A percentile compares a stretch with the other conserved stretches of the same genome.
phyloP scores from a whole-genome alignment of 306 rosid species.

The Canavalia ensiformis region DNA sequence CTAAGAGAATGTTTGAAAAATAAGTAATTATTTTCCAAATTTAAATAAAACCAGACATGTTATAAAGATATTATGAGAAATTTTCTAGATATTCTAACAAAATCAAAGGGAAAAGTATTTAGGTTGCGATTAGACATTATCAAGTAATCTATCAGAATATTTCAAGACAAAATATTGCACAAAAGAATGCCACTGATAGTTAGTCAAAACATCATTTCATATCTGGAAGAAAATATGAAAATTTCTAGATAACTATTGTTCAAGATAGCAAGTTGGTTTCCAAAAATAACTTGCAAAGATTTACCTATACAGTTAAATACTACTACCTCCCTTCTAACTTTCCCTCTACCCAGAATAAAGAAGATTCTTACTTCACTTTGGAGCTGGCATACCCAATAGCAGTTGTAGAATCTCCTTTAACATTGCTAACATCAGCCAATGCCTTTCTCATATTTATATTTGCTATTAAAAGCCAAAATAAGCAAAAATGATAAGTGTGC shows the following conservation, averaged over 20 bases:
- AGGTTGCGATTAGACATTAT: slow-evolving; percentile 26
- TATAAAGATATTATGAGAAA: not conserved
- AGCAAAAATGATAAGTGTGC: slow-evolving; percentile 8
- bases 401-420: slow-evolving; percentile 55
- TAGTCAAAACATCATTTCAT: not conserved
- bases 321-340: not conserved
- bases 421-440: slow-evolving; percentile 84
- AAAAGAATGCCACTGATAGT: slow-evolving; percentile 11
- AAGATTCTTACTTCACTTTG: slow-evolving; percentile 69
- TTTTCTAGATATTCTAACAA: not conserved
- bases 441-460: slow-evolving; percentile 66
- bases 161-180: slow-evolving; percentile 1
- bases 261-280: not conserved
- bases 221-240: not conserved
- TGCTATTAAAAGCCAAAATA: slow-evolving; percentile 52
- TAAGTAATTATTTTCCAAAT: no score
- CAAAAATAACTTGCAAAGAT: slow-evolving; percentile 9
- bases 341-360: slow-evolving; percentile 31
- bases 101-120: not conserved
- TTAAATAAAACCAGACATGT: no score
- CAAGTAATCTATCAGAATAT: slow-evolving; percentile 1
- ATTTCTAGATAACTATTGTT: not conserved
- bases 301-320: slow-evolving; percentile 3
- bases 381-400: slow-evolving; percentile 51
- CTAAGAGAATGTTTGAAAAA: no score